These are phyloP conservation scores for Lodderomyces jiufengensis DNA, from an alignment of 1,139 yeast species.

Conservation along the genomic window DNA sequence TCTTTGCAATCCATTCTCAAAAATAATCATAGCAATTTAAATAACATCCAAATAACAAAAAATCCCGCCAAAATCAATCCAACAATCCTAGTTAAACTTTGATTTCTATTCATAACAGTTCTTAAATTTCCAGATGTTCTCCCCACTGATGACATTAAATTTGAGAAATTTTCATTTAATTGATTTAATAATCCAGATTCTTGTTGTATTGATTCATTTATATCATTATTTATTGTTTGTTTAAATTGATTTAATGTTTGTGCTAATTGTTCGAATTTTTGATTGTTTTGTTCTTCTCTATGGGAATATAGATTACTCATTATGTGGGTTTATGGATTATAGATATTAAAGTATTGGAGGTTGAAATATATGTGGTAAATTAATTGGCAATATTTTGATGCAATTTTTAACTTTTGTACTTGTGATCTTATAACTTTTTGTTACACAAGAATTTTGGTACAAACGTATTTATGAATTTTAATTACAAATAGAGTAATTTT, in stretches of 20 bases:
- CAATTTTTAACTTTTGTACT: no score
- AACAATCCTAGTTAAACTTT: slow-evolving; percentile 40
- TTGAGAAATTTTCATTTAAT: slow-evolving; percentile 57
- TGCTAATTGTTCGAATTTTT: slow-evolving; percentile 44
- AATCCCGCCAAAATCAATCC: slow-evolving; percentile 54
- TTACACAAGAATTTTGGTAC: no score
- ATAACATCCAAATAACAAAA: slow-evolving; percentile 64
- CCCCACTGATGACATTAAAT: slow-evolving; percentile 56
- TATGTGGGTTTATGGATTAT: no score
- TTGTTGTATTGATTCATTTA: slow-evolving; percentile 40
- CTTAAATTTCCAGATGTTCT: slow-evolving; percentile 66
- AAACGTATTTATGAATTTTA: no score
- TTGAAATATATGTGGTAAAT: no score
- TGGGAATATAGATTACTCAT: slow-evolving; percentile 42
- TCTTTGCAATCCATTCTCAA: no score
- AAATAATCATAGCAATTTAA: slow-evolving; percentile 43
- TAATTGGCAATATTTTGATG: no score
- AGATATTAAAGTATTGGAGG: no score
- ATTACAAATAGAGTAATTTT: no score
- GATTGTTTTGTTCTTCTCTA: slow-evolving; percentile 45
- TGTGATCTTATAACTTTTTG: no score
- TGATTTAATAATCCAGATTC: slow-evolving; percentile 51
- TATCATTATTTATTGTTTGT: slow-evolving; percentile 42
- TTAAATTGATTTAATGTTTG: slow-evolving; percentile 44
- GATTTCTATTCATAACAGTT: slow-evolving; percentile 43